Base-by-base conservation (phyloP, 2,329 filamentous ascomycete genomes). In the Arthrocladium fulminans region DNA sequence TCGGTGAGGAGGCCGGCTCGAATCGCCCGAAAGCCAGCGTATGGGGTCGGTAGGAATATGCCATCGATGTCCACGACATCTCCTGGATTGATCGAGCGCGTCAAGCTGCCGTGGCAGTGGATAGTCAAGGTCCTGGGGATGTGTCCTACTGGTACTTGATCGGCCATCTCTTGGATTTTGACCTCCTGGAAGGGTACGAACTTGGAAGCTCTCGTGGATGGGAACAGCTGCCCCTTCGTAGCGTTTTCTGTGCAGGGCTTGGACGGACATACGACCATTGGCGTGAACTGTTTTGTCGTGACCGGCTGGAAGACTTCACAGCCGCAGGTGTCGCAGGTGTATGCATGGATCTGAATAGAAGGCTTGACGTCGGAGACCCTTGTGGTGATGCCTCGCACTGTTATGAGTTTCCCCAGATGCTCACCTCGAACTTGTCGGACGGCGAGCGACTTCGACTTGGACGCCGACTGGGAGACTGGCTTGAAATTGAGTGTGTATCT, bases 131-230 rank as follows among this genome's bases (percentile, higher is more conserved):
- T 88, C 51, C 92, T 81, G 25, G 92, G 92, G 59, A 98, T 98
- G 64, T 98, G 92, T 44, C 92, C 92, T 55, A 98, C 94, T 6
- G 92, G 92, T 0, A 98, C 92, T 66, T 98, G 92, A 65, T 98
- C 92, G n/a, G 92, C 88, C 81, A 97, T 87, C 65, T 98, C 92
- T 68, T 98, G 92, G 49, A 98, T 88, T 72, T 97, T 97, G 68
- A 97, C 81, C 67, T 98, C 92, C 67, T 98, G 92, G 73, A 98
- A 98, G 2, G 92, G 88, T 61, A 95, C 71, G 63, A 97, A 98
- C 62, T 97, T 98, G 45, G 89, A 96, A 0, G 90, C 92, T 59
- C 92, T 80, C n/a, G 89, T 94, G 0, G 90, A 96, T 30, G 94
- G 80, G 65, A 94, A 90, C 32, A 98, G 77, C 65, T 96, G 88